Evolutionary conservation across 2,329 filamentous ascomycete species (phyloP).

Genomic region (Corinectria fuckeliana): DNA sequence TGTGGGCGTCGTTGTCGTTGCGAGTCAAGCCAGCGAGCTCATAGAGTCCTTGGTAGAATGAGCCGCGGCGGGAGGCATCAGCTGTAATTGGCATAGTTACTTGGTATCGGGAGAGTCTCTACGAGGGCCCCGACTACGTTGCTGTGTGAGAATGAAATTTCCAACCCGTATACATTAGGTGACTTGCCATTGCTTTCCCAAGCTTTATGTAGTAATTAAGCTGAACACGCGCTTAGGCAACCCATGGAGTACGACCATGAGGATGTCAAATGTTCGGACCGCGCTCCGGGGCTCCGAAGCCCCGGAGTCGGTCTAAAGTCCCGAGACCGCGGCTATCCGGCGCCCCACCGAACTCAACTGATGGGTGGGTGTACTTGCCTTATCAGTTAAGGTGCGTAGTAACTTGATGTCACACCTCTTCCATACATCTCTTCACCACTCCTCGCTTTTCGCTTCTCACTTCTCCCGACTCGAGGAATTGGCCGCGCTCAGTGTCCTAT

Average conservation of each 20-base stretch:
- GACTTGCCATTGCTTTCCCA: background rate
- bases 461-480: conserved; percentile 27
- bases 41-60: conserved; percentile 34
- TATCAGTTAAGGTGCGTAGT: conserved; percentile 17
- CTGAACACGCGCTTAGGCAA: no score
- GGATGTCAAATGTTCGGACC: conserved; percentile 31
- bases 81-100: conserved; percentile 42
- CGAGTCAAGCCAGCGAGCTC: conserved; percentile 27
- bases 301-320: conserved; percentile 32
- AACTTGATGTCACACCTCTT: conserved; percentile 14
- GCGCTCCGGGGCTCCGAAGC: conserved; percentile 25
- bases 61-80: conserved; percentile 35
- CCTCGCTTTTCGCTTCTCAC: conserved; percentile 10
- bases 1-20: conserved; percentile 31
- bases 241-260: no score
- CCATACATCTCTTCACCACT: conserved; percentile 18
- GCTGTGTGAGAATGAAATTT: conserved; percentile 23
- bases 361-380: conserved; percentile 11
- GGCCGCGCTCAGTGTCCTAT: conserved; percentile 10
- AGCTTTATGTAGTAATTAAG: no score
- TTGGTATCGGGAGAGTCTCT: conserved; percentile 30
- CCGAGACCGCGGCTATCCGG: conserved; percentile 20
- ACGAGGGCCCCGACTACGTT: conserved; percentile 22
- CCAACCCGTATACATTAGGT: background rate
- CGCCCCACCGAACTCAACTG: conserved; percentile 24